phyloP scores from a whole-genome alignment of 257 asterid species.

The Solanum peruvianum region DNA sequence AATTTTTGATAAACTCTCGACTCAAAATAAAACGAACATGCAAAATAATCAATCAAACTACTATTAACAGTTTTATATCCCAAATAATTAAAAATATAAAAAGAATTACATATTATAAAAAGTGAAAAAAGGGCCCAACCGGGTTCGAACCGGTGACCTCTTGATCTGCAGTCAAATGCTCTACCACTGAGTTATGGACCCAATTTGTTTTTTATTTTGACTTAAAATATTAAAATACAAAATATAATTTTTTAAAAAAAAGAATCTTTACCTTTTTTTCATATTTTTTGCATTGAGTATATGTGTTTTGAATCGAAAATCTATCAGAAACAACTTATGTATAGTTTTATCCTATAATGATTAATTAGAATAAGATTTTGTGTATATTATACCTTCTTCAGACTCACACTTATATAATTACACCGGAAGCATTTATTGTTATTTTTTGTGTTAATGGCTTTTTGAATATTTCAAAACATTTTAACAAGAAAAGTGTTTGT shows the following conservation, averaged over 20 bases:
- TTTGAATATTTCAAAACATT: not conserved
- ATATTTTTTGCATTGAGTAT: not conserved
- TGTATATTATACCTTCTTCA: not conserved
- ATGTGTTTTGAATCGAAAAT: no score
- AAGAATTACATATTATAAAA: not conserved
- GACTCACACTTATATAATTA: not conserved
- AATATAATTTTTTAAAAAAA: no score
- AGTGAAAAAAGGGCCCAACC: conserved; percentile 13
- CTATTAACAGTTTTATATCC: not conserved
- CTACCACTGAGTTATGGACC: conserved; percentile 88
- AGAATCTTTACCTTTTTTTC: not conserved
- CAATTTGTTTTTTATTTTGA: rapidly evolving
- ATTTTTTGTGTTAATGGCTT: not conserved
- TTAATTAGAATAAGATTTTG: not conserved
- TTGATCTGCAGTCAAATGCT: conserved; percentile 64
- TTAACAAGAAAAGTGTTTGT: not conserved
- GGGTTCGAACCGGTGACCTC: conserved; percentile 39
- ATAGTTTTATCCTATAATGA: no score
- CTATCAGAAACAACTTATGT: not conserved
- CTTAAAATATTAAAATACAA: not conserved
- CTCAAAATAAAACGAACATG: not conserved
- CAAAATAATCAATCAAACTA: not conserved
- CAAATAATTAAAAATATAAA: not conserved
- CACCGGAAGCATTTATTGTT: rapidly evolving
- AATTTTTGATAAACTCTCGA: not conserved